Percentiles rank a stretch among this genome's conserved stretches.
phyloP scores from a whole-genome alignment of 768 basidiomycete species.

The Auriscalpium vulgare region DNA sequence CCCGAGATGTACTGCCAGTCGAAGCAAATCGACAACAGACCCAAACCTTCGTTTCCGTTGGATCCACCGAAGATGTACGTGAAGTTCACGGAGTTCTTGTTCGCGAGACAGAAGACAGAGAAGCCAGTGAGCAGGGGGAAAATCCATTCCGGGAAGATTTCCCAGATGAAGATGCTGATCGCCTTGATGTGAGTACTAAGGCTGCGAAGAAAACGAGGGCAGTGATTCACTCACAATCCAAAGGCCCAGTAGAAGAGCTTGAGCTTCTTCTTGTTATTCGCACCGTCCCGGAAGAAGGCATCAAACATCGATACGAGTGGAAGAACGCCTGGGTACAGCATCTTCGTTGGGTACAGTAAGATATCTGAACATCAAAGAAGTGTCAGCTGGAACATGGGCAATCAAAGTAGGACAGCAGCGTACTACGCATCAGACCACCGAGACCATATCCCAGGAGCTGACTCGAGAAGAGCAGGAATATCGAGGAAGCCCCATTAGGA shows the following conservation, averaged over 20 bases:
- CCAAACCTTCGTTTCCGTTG: slow-evolving; percentile 20
- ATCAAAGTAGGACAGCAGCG: slow-evolving; percentile 5
- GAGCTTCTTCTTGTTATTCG: slow-evolving; percentile 31
- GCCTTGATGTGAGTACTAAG: not conserved
- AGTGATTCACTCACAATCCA: slow-evolving; percentile 19
- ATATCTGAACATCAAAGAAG: slow-evolving; percentile 23
- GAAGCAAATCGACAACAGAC: slow-evolving; percentile 19
- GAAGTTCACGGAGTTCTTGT: slow-evolving; percentile 16
- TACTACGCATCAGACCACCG: slow-evolving; percentile 44
- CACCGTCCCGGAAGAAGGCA: slow-evolving; percentile 36
- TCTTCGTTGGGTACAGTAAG: slow-evolving; percentile 45
- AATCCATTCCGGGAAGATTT: slow-evolving; percentile 12
- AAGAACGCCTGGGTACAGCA: slow-evolving; percentile 39
- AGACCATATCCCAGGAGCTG: slow-evolving; percentile 43
- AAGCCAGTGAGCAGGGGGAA: slow-evolving; percentile 20
- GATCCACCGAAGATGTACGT: slow-evolving; percentile 18
- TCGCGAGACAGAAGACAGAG: slow-evolving; percentile 22
- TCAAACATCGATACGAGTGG: slow-evolving; percentile 44
- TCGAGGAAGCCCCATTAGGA: slow-evolving; percentile 36
- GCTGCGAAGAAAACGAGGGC: not conserved
- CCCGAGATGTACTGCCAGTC: slow-evolving; percentile 22
- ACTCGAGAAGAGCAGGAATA: slow-evolving; percentile 33
- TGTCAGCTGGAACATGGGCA: not conserved
- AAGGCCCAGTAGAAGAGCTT: slow-evolving; percentile 43
- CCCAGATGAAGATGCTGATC: slow-evolving; percentile 27